Base-by-base conservation (phyloP, 73 alveolate genomes). In the Diophrys appendiculata region DNA sequence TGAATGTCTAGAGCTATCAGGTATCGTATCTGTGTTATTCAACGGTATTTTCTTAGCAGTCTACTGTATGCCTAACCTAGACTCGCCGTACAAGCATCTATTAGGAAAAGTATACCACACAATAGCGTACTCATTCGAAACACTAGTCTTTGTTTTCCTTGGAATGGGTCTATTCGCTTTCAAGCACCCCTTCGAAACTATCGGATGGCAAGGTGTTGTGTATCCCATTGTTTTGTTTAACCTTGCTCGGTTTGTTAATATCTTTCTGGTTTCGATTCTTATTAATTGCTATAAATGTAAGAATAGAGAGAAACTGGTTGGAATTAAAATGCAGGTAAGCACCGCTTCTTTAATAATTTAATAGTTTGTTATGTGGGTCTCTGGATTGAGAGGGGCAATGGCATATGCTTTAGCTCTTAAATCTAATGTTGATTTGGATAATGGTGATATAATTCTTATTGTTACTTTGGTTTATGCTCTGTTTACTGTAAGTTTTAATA, bases 381-480 rank as follows among this genome's bases (percentile, higher is more conserved):
- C 93, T 14, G 98, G 98, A 2, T 86, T 94, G 26, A 77, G 97
- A 78, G 99, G 99, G 28, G 97, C 96, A 2, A 94, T 94, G 96
- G 97, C 99, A 0, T 94, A 91, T 73, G 99, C 99, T 75, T 79
- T 94, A 30, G 95, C 99, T 24, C 74, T 88, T 32, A 80, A 84
- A 67, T 60, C 89, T 8, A 68, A 34, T 13, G 80, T 76, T 25
- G 89, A 82, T 33, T 90, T 81, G 33, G 64, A 73, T 22, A 73
- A 74, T 25, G 97, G 97, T 13, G 81, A 80, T 54, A 70, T 91
- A 18, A 82, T 91, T 55, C 85, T 91, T 2, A 77, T 94, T 0
- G 28, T 91, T 29, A 87, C 97, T 25, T 68, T 91, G 18, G 52
- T 88, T 0, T 81, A 69, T 33, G 65, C 91, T 30, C 76, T 86